Evolutionary conservation across 768 basidiomycete genomes (phyloP), one percentile per base, ranked within the genome.

Genomic region (Boletus vermiculosoides): DNA sequence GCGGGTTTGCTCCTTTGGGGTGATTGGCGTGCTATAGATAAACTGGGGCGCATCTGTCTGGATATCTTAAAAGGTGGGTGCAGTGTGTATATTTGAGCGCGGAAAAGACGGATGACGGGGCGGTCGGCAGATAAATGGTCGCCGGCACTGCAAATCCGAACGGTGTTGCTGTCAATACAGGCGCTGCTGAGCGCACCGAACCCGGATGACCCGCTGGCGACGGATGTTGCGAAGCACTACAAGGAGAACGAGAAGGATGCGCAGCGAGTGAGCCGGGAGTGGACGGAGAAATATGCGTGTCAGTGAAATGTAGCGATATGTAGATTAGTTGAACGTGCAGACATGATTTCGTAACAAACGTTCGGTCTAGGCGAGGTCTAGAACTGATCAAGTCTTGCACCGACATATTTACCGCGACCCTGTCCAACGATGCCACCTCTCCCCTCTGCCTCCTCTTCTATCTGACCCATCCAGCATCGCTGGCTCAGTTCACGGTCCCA

Each of bases 141-240:
- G 11, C 97, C 97, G 20, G 97, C 97, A 0, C 81, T 99, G 18
- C 97, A 99, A 73, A 99, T 99, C 76, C 88, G 97, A 63, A 99
- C 97, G 2, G 97, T 99, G 50, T 79, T 99, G 55, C 83, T 99
- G 50, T 98, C 96, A 40, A 83, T 99, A 68, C 97, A 99, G 74
- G 97, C 97, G n/a, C 79, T 99, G 45, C 80, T 99, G 42, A 92
- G 89, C 60, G 88, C 97, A 1, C 97, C 97, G 3, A 99, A 99
- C 74, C 97, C 97, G 1, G 94, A 96, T 66, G 94, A 96, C 68
- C 94, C 94, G 5, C 83, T 96, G 28, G 94, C 94, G 34, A 92
- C 94, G 39, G 94, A 96, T 62, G 92, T 94, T 18, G 97, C 97
- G 30, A 95, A 97, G 73, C 94, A 98, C 69, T 99, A 97, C 83